Conservation (phyloP, 306 rosid species). For the Hippophae tibetana region DNA sequence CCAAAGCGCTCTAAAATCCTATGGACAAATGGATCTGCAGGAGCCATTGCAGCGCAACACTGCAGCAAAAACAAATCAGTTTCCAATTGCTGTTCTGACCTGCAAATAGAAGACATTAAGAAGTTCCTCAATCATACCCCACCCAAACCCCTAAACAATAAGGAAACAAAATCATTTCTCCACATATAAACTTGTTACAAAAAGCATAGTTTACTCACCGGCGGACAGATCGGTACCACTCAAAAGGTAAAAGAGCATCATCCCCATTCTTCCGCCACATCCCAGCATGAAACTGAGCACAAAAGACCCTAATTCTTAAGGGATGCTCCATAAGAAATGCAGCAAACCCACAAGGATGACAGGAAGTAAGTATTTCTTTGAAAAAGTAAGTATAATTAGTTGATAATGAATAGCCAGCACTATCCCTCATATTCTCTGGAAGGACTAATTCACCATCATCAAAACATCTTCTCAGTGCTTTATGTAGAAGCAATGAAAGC, state of each 20-base stretch:
- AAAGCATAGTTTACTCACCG: constrained; percentile 50
- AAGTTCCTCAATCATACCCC: background rate
- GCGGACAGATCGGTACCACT: constrained; percentile 70
- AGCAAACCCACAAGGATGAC: constrained; percentile 90
- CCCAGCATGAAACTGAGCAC: constrained; percentile 94
- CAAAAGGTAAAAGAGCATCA: constrained; percentile 65
- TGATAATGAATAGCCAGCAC: constrained; percentile 29
- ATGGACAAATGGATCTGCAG: constrained; percentile 60
- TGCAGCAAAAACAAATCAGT: constrained; percentile 93
- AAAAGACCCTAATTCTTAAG: constrained; percentile 79
- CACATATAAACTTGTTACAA: background rate
- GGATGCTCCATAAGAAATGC: constrained; percentile 94
- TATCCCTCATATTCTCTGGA: constrained; percentile 28
- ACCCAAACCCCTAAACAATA: too few species aligned
- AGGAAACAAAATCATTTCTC: background rate
- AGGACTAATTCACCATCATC: constrained; percentile 32
- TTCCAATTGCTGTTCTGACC: constrained; percentile 93
- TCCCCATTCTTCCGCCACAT: constrained; percentile 97
- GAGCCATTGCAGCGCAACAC: constrained; percentile 91
- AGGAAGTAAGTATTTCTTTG: constrained; percentile 58
- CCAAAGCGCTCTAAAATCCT: constrained; percentile 86
- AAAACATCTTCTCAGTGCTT: constrained; percentile 59
- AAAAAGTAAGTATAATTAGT: constrained; percentile 52
- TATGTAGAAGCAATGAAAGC: constrained; percentile 76
- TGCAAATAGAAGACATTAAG: constrained; percentile 26